Conservation (phyloP, 2,329 filamentous ascomycete genomes). For the Didymella keratinophila region DNA sequence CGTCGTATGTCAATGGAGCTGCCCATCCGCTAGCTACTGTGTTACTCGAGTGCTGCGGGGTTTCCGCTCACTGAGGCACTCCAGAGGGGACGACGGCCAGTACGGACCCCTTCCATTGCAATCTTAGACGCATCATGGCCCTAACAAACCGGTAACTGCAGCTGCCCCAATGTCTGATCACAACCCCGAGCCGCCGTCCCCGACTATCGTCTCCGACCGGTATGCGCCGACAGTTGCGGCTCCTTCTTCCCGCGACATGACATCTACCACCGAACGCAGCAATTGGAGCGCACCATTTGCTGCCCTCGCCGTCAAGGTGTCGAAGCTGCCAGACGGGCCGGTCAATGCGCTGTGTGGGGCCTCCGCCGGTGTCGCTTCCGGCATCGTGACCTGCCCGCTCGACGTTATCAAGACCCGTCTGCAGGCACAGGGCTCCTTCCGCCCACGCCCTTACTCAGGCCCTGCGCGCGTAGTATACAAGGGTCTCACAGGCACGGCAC, state of each 20-base stretch:
- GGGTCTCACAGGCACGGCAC: constrained; percentile 85
- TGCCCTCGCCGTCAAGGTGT: constrained; percentile 51
- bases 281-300: constrained; percentile 38
- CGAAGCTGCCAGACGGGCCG: constrained; percentile 61
- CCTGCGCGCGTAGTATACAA: constrained; percentile 72
- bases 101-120: constrained; percentile 29
- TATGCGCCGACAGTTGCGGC: constrained; percentile 43
- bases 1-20: constrained; percentile 51
- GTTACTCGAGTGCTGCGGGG: constrained; percentile 54
- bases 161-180: constrained; percentile 49
- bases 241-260: constrained; percentile 28
- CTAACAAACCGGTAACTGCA: constrained; percentile 37
- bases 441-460: constrained; percentile 59
- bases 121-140: constrained; percentile 13
- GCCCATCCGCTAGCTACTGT: constrained; percentile 52
- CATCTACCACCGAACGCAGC: constrained; percentile 25
- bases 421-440: constrained; percentile 90
- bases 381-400: constrained; percentile 92
- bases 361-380: constrained; percentile 88
- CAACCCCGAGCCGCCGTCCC: constrained; percentile 48
- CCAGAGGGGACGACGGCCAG: constrained; percentile 50
- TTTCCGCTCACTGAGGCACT: constrained; percentile 53
- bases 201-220: constrained; percentile 40
- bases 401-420: constrained; percentile 99
- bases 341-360: constrained; percentile 88